Percentiles rank a stretch among this genome's conserved stretches.
phyloP scores from a whole-genome alignment of 2,329 filamentous ascomycete genomes.

The Sporothrix globosa region DNA sequence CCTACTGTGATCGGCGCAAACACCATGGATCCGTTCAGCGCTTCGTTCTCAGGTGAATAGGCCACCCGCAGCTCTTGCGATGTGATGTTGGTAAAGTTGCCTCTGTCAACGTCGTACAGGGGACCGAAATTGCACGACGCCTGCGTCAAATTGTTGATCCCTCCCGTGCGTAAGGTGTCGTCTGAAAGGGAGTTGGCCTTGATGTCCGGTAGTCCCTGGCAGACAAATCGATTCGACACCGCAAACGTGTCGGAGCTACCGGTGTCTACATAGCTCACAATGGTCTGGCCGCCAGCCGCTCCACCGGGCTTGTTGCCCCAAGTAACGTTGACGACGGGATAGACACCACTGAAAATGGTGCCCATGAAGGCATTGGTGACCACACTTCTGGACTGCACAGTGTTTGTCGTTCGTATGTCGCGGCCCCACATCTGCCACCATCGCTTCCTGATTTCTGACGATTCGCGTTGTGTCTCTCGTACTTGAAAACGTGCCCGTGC shows the following conservation, averaged over 20 bases:
- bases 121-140: constrained; percentile 36
- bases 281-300: constrained; percentile 29
- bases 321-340: constrained; percentile 36
- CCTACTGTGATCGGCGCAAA: constrained; percentile 50
- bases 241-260: constrained; percentile 33
- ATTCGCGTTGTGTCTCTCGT: not conserved
- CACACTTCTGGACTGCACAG: not conserved
- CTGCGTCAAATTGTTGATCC: constrained; percentile 11
- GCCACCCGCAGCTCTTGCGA: constrained; percentile 49
- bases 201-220: not conserved
- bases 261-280: constrained; percentile 36
- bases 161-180: not conserved
- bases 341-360: constrained; percentile 6
- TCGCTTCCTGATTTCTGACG: not conserved
- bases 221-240: constrained; percentile 26
- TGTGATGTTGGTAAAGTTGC: constrained; percentile 45
- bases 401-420: not conserved
- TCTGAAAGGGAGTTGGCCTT: not conserved
- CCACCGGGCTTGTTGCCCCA: constrained; percentile 29
- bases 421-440: not conserved
- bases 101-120: constrained; percentile 35
- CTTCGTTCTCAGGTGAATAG: constrained; percentile 50
- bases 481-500: not conserved
- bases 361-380: not conserved
- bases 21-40: constrained; percentile 47